Evolutionary conservation across 2,329 filamentous ascomycete genomes (phyloP), one percentile per base, ranked within the genome.

Genomic region (Fusarium keratoplasticum): DNA sequence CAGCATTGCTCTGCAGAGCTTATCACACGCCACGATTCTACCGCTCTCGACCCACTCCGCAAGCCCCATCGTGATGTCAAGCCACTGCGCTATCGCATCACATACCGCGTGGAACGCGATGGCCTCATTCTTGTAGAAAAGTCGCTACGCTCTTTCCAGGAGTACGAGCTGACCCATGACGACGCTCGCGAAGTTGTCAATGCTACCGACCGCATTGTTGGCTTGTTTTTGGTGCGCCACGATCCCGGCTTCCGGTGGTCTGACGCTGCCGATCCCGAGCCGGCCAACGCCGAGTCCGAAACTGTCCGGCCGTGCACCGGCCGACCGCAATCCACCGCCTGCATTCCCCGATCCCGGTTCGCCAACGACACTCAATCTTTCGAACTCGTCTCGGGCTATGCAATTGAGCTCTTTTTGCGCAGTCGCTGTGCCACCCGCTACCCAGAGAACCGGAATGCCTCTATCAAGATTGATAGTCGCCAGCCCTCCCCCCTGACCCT

Each of bases 1-100:
- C 84, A 87, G 72, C 86, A 89, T 76, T 87, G 86, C 81, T 86
- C 84, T 67, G 79, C 85, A 44, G 88, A 89, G 77, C 82, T 89
- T 66, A 86, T 89, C 75, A 89, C 87, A 27, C 85, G 88, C 66
- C 85, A 84, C 70, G 88, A 89, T 76, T 84, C 85, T 18, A 78
- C 77, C 33, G 88, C 88, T 16, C 81, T 87, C 20, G 83, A 85
- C 52, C 80, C 79, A 80, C 71, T 83, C 77, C 68, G 79, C 75
- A 70, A 78, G 66, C 74, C 79, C 35, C 79, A 80, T 66, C 77
- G 76, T 72, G 77, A 77, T 47, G 82, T 83, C 59, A 89, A 88
- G 70, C 81, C 85, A 4, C 77, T 86, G 68, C 82, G 86, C 63
- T 89, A 85, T 75, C 86, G 87, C 76, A 82, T 89, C 66, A 83